Base-by-base conservation (phyloP, 768 basidiomycete genomes). In the Russula sp. region DNA sequence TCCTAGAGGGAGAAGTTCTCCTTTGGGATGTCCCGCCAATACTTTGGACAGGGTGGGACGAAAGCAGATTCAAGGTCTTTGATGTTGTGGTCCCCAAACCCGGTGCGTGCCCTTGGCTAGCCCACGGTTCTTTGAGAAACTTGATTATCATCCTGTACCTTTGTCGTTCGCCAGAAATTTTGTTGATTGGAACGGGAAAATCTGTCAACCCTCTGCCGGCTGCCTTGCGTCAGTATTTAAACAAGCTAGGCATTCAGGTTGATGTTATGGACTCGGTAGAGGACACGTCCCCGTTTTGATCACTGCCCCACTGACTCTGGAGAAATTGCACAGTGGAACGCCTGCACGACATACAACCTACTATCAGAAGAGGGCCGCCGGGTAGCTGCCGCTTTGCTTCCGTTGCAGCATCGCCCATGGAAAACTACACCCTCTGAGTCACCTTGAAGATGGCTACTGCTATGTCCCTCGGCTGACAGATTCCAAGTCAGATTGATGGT, bases 341-440 rank as follows among this genome's bases (percentile, higher is more conserved):
- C 95, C 18, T 94, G 92, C 69, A 88, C 95, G 32, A 98, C 96
- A 0, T 99, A 94, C 74, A 98, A 99, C 73, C 73, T 99, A 27
- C 80, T 99, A 51, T 76, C 88, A 0, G 96, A 99, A 73, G 96
- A 99, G 75, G 96, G 96, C 7, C 80, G 96, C 57, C 86, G 89
- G 31, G 92, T 98, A 13, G 91, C 94, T 45, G 94, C 91, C 14
- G 95, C 94, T 2, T 74, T 97, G n/a, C 78, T 95, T 20, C 94
- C 94, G 4, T 67, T 86, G 18, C 74, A 77, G 7, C 78, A 80
- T 48, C 77, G 76, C 39, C 49, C 73, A n/a, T 89, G 87, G 89
- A 72, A 73, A 49, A 80, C 34, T 35, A 60, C 20, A 1, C 27
- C 3, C 16, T 14, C 47, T 44, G 53, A 55, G 37, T 6, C 53